Evolutionary conservation across 202 grass and related monocot genomes (phyloP).

Genomic region (Schoenoplectus tabernaemontani): DNA sequence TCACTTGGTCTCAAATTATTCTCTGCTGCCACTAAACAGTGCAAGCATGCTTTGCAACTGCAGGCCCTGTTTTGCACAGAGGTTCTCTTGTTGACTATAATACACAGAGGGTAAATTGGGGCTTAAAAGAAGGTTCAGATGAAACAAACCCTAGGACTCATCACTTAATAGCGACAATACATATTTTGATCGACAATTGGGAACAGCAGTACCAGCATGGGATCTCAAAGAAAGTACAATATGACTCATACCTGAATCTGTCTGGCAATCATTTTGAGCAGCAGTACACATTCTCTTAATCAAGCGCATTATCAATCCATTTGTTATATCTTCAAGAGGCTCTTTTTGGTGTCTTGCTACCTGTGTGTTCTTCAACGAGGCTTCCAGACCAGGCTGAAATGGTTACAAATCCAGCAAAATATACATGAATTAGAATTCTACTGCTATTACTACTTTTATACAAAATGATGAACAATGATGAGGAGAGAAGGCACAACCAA

Average conservation of each 20-base stretch:
- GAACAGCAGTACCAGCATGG: not conserved
- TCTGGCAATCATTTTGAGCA: constrained; percentile 37
- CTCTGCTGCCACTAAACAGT: too few relatives aligned
- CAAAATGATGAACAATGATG: not conserved
- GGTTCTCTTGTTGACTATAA: too few relatives aligned
- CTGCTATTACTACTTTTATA: not conserved
- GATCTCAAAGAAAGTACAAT: not conserved
- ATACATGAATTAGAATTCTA: not conserved
- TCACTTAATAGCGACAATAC: not conserved
- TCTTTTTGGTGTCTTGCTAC: constrained; percentile 46
- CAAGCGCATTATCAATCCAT: constrained; percentile 61
- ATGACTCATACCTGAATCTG: constrained; percentile 30
- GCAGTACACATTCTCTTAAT: constrained; percentile 74
- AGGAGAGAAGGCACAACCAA: not conserved
- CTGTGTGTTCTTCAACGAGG: constrained; percentile 62
- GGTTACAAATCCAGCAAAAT: not conserved
- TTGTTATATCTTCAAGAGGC: constrained; percentile 56
- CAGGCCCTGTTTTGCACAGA: too few relatives aligned
- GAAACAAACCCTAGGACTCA: not conserved
- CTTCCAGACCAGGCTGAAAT: constrained; percentile 23
- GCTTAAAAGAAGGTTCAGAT: not conserved
- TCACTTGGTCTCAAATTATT: too few relatives aligned
- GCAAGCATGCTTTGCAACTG: too few relatives aligned
- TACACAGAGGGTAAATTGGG: not conserved
- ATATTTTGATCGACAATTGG: not conserved